Base-by-base conservation (phyloP, 129 eudicot species). In the Apium graveolens region DNA sequence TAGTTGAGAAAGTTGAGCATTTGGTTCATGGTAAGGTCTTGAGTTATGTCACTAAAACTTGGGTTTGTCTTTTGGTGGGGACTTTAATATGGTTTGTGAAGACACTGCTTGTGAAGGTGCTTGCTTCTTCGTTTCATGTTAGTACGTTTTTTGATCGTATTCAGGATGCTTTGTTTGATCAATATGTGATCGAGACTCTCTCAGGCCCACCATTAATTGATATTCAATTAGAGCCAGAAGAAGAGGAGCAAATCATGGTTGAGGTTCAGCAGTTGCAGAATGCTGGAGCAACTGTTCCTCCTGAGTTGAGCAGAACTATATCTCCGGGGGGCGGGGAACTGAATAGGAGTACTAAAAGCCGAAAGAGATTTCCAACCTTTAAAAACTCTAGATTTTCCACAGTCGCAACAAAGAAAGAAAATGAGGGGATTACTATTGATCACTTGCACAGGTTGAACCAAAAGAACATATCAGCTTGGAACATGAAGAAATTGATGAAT, bases 401-500 rank as follows among this genome's bases (percentile, higher is more conserved):
- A 62, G 77, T 70, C 16, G 57, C 83, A 60, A 86, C 91, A 3
- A 87, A 83, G 69, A 89, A 83, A 49, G 83, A 84, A n/a, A 89
- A 66, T 66, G 72, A 66, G 72, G 72, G 39, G 39, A 66, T 60
- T 60, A 60, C 72, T 31, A 66, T 66, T 66, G 72, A 31, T 66
- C 72, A 66, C 41, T 66, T 66, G 72, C 72, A 66, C 39, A 66
- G 72, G 24, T 83, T 57, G 84, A 85, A 32, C 87, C 92, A 3
- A 89, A 90, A 57, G 96, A 88, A 92, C 76, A 80, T 92, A 51
- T 92, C 97, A 0, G 97, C 96, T 48, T 92, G 97, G 97, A 92
- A 92, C 65, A 92, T 92, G 97, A 92, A 92, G 80, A 83, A 90
- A 78, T 77, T 92, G 89, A 86, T 88, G 89, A 90, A 90, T 76